phyloP scores from a whole-genome alignment of 495 filamentous ascomycete genomes.

The Aspergillus sclerotiicarbonarius region DNA sequence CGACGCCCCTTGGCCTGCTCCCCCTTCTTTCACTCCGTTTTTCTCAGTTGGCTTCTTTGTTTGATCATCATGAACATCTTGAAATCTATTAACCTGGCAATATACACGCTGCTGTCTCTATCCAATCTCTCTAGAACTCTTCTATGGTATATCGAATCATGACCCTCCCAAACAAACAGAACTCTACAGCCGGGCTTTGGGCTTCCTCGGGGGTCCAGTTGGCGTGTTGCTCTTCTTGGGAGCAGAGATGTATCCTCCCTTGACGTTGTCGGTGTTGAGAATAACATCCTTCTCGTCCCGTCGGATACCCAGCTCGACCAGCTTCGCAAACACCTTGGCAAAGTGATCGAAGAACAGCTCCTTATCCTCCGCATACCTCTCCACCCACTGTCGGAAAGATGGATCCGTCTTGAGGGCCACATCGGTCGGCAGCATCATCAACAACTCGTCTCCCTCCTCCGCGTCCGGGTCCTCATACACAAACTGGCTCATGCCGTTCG shows the following conservation, averaged over 20 bases:
- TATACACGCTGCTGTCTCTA: neutral
- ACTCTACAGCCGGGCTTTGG: conserved; percentile 26
- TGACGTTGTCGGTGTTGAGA: conserved; percentile 50
- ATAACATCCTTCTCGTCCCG: conserved; percentile 51
- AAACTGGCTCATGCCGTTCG: conserved; percentile 56
- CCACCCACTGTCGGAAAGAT: conserved; percentile 50
- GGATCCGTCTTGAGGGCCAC: conserved; percentile 40
- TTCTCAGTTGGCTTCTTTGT: neutral
- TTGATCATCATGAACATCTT: neutral
- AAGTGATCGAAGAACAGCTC: conserved; percentile 63
- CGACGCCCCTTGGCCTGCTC: neutral
- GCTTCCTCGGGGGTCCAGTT: conserved; percentile 31
- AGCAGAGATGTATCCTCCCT: conserved; percentile 55
- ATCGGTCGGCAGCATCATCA: conserved; percentile 58
- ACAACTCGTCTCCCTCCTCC: conserved; percentile 44
- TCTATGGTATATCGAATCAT: conserved; percentile 29
- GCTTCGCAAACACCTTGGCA: conserved; percentile 57
- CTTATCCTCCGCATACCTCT: conserved; percentile 58
- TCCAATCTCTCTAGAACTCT: conserved; percentile 17
- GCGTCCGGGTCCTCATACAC: conserved; percentile 58
- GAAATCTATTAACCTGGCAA: neutral
- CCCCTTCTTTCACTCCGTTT: neutral
- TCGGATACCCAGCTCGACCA: conserved; percentile 58
- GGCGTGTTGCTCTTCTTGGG: conserved; percentile 56
- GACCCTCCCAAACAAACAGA: conserved; percentile 11